phyloP scores from a whole-genome alignment of 2,329 filamentous ascomycete species.

The Paraphoma chrysanthemicola region DNA sequence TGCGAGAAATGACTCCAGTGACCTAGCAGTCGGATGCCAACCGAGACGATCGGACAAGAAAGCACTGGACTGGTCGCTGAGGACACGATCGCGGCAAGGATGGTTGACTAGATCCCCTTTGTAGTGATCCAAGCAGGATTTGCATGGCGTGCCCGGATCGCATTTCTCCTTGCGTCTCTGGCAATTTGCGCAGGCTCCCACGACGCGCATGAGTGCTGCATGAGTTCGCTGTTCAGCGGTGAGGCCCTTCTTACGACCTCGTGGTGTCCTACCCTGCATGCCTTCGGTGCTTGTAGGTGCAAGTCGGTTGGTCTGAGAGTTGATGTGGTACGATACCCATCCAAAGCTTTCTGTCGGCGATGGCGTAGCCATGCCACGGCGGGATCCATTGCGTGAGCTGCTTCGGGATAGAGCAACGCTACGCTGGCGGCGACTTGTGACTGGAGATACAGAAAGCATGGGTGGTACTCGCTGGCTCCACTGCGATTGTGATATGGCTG shows the following conservation, averaged over 20 bases:
- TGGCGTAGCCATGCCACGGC: conserved; percentile 29
- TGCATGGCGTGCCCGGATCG: conserved; percentile 50
- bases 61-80: conserved; percentile 33
- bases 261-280: conserved; percentile 28
- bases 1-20: conserved; percentile 33
- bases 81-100: conserved; percentile 44
- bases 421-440: conserved; percentile 26
- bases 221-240: conserved; percentile 42
- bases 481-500: conserved; percentile 9
- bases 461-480: conserved; percentile 28
- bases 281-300: conserved; percentile 38
- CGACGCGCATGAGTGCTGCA: conserved; percentile 46
- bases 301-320: conserved; percentile 38
- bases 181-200: conserved; percentile 46
- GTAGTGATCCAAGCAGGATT: conserved; percentile 47
- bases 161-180: conserved; percentile 47
- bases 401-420: conserved; percentile 32
- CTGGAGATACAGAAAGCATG: conserved; percentile 35
- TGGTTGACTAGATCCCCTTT: conserved; percentile 44
- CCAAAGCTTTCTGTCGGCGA: conserved; percentile 39
- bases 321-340: conserved; percentile 45
- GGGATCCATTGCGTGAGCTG: conserved; percentile 29
- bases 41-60: conserved; percentile 43
- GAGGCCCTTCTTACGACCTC: conserved; percentile 43
- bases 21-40: conserved; percentile 45